Base-by-base conservation (phyloP, 2,329 filamentous ascomycete genomes). In the Bipolaris sorokiniana region DNA sequence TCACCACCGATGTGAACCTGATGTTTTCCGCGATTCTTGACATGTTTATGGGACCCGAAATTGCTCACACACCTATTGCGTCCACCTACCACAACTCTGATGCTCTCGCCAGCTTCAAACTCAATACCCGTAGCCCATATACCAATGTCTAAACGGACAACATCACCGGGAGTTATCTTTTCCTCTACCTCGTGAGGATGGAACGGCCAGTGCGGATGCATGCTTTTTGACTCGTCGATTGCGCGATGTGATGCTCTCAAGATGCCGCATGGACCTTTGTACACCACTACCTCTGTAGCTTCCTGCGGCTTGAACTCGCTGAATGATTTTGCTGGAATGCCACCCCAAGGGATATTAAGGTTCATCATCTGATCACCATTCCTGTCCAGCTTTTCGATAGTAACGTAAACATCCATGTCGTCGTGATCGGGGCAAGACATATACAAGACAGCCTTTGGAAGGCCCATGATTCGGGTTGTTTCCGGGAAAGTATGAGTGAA, bases 351-450 rank as follows among this genome's bases (percentile, higher is more conserved):
- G 42, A 82, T 77, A 54, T 81, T 81, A 4, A 80, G 63, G 31
- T 79, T 74, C 56, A 74, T 68, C 47, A 81, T 57, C 0, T 69
- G 53, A 13, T 78, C 78, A 0, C 80, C 80, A 2, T 76, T 61
- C 10, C 63, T 69, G 15, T 56, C 45, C 5, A 40, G 37, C 50
- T 65, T 65, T 45, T 49, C 49, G 16, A 65, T 23, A 18, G 51
- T 45, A 20, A 58, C 54, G 36, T 48, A 31, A 0, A 65, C 52
- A 33, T 65, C 76, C 54, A 83, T 74, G 55, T 82, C 81, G 38
- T 82, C 73, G 3, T 69, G 63, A 6, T 76, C 71, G 1, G 69
- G 62, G 54, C 73, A 76, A 1, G 77, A 79, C 65, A 82, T 77
- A 65, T 79, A 81, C 16, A 52, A 18, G 7, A 50, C 1, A 81